Base-by-base conservation (phyloP, 2,329 filamentous ascomycete genomes). In the Botrytis galanthina region DNA sequence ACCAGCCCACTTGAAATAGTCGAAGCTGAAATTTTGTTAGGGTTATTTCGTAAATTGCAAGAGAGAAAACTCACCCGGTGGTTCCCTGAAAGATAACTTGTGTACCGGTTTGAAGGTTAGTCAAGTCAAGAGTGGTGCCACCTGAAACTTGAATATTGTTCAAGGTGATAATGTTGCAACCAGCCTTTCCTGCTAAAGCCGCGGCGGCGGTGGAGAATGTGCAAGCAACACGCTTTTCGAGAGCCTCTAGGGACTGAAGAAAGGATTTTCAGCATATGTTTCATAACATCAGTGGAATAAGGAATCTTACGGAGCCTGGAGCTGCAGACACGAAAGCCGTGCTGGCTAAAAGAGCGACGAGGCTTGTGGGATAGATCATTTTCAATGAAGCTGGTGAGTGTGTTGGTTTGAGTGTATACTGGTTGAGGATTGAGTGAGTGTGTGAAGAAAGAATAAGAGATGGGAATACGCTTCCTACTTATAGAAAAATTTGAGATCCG, bases 1-100 rank as follows among this genome's bases (percentile, higher is more conserved):
- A 0, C 91, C 90, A 1, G 80, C 79, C 90, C 90, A 92, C 77
- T 90, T 87, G 75, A 87, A 83, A 82, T 91, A 92, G 35, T 85
- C 90, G 78, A 90, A 93, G 70, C 87, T 66, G 32, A 14, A 6
- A 26, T 51, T 8, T 26, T 18, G 46, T 66, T 37, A 66, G 63
- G 37, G 12, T 12, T 18, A 32, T 37, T 37, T 2, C n/a, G 18
- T n/a, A 2, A 2, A 60, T 29, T 7, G 0, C 26, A 32, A 39
- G 6, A 1, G 2, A 42, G 16, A 26, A 6, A 16, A 59, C 39
- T 54, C 32, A 70, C 46, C 14, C 59, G 4, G 46, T 32, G 8
- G 20, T 39, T 60, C 44, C 46, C 8, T 35, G 18, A 6, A 70
- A 66, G 77, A 51, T n/a, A 71, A 75, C 76, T 46, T 73, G 57